Base-by-base conservation (phyloP, 148 eudicot genomes). In the Camellia sinensis region DNA sequence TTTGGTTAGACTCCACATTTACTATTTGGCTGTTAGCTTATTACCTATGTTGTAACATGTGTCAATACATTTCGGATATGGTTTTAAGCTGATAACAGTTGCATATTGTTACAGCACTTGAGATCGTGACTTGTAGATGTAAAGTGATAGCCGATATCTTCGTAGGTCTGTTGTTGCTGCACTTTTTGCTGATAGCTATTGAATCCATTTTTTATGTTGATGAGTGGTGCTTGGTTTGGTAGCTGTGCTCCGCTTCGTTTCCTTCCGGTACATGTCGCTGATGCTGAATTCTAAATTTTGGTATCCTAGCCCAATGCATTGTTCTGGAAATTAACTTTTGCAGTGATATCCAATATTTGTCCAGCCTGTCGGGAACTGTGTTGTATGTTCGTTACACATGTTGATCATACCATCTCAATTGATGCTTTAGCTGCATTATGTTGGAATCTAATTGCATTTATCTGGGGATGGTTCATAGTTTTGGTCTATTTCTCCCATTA, bases 111-210 rank as follows among this genome's bases (percentile, higher is more conserved):
- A 83, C 88, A 88, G 92, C 86, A 85, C 40, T 67, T 80, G 85
- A 86, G 84, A 82, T 87, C 82, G 86, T 85, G 73, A 86, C 82
- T 0, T 86, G 83, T 83, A 78, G 87, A 87, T 85, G 90, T 60
- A 84, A 66, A 69, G 81, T 84, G 83, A 73, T 84, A 80, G 81
- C 81, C 41, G 52, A 64, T 79, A 54, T 64, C 79, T 70, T 69
- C 21, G 73, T 79, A 79, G 79, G 61, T 83, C 52, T 60, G 77
- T 83, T 83, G 76, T 79, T 77, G 83, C 68, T 80, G 78, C 64
- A 76, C 64, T 53, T 76, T 17, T 62, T 83, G 77, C 83, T 75
- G 77, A 65, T 77, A 64, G 61, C 56, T 62, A 52, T 75, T 48
- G 85, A 57, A 61, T 21, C 45, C 22, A 7, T 48, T 59, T 59